Evolutionary conservation across 257 asterid species (phyloP).

Genomic region (Solanum sitiens): DNA sequence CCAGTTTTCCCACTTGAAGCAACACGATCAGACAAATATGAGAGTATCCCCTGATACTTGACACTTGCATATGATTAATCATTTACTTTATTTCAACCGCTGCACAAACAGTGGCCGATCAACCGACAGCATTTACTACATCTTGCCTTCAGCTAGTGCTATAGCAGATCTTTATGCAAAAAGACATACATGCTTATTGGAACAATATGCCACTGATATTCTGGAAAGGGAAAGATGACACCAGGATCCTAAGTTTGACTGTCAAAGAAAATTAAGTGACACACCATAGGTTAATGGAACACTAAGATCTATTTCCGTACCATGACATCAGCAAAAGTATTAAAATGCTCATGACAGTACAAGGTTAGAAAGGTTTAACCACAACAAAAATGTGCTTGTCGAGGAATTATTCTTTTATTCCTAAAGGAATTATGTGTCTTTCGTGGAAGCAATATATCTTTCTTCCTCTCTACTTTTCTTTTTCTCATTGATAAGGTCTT

Average conservation of each 20-base stretch:
- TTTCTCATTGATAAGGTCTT: not conserved
- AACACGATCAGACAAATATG: not conserved
- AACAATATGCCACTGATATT: not conserved
- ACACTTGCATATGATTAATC: not conserved
- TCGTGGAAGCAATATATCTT: not conserved
- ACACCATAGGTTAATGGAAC: not conserved
- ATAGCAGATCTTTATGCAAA: not conserved
- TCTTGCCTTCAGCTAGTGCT: not conserved
- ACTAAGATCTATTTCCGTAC: not conserved
- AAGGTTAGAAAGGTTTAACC: not conserved
- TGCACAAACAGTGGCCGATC: not conserved
- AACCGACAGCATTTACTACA: not conserved
- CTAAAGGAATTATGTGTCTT: not conserved
- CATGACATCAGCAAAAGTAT: not conserved
- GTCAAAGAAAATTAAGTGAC: not conserved
- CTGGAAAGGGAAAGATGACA: not conserved
- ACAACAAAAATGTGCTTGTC: not conserved
- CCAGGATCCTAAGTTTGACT: not conserved
- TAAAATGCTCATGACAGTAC: not conserved
- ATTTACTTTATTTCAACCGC: not conserved
- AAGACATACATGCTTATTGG: not conserved
- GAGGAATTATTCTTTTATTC: not conserved
- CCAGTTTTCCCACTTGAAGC: not conserved
- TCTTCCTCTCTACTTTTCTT: not conserved
- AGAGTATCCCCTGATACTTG: not conserved